Conservation (phyloP, 305 asterid genomes). For the Fraxinus sp. region DNA sequence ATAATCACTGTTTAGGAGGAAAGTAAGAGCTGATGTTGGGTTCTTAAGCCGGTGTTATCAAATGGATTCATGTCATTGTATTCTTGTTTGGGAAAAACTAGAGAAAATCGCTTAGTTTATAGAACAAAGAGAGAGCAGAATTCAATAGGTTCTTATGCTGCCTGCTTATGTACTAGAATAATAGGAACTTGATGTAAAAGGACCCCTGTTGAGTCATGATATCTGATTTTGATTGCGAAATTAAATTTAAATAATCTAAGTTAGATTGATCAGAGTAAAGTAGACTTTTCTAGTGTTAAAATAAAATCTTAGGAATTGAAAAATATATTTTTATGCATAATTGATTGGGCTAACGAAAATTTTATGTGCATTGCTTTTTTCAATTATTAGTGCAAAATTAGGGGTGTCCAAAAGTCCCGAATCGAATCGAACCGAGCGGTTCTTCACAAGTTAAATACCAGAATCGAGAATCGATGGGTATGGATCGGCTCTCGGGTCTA, state of each 20-base stretch:
- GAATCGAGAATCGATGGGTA: no score
- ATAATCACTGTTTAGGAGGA: neutral
- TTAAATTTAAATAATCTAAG: neutral
- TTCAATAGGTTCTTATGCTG: neutral
- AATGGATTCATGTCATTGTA: neutral
- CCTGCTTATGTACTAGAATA: neutral
- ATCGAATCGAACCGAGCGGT: no score
- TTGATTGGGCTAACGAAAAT: neutral
- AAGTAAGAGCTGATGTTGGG: neutral
- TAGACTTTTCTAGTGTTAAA: neutral
- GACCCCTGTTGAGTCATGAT: neutral
- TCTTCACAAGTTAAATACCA: no score
- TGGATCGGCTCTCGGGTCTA: no score
- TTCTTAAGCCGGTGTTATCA: neutral
- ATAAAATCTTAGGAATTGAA: neutral
- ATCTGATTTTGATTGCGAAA: neutral
- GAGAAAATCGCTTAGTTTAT: neutral
- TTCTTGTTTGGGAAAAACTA: neutral
- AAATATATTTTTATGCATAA: neutral
- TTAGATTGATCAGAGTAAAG: neutral
- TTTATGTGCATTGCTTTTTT: neutral
- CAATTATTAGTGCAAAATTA: neutral
- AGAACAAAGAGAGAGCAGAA: neutral
- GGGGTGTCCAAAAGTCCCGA: no score
- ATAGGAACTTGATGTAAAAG: neutral